Evolutionary conservation across 2,329 filamentous ascomycete species (phyloP), one percentile per base, ranked within the genome.

Genomic region (Talaromyces sp.): DNA sequence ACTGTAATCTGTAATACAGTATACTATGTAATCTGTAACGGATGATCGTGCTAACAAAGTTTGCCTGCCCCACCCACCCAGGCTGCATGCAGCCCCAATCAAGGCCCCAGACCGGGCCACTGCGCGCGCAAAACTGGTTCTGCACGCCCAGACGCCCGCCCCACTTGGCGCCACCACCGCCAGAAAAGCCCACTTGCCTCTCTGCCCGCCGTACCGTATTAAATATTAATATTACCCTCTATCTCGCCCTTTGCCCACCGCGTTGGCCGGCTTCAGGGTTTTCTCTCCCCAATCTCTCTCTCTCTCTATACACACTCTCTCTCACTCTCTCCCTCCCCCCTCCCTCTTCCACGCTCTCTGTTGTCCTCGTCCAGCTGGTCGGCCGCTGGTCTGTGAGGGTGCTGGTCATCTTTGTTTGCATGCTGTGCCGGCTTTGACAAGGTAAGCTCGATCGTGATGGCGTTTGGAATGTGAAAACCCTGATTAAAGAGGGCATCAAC

Each of bases 321-420:
- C 48, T 21, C 11, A 9, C 8, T 35, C 38, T 24, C 6, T 27
- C 29, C 24, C 21, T 24, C 17, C 17, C 11, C 31, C 10, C 6
- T 12, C 31, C 11, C 31, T 12, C 32, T 12, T 5, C 32, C 32
- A 35, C 32, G 32, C 32, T 17, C 35, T n/a, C 14, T 38, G 14
- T 38, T 38, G 14, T 38, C 14, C 5, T 1, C 14, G 14, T 17
- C 35, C 17, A 38, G 35, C 35, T 46, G 43, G 43, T 46, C 43
- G 43, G n/a, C 19, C 19, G 19, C 14, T 3, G 41, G 41, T 10
- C 41, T 43, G 41, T 43, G 17, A 56, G 31, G 58, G 56, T 60
- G 58, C 58, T 56, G 58, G 58, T 32, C 50, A 60, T 56, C 41
- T 60, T 56, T 55, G 57, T 55, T 51, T 54, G 38, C 51, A 54